Evolutionary conservation across 768 basidiomycete genomes (phyloP).

Genomic region (Glaciozyma antarctica): DNA sequence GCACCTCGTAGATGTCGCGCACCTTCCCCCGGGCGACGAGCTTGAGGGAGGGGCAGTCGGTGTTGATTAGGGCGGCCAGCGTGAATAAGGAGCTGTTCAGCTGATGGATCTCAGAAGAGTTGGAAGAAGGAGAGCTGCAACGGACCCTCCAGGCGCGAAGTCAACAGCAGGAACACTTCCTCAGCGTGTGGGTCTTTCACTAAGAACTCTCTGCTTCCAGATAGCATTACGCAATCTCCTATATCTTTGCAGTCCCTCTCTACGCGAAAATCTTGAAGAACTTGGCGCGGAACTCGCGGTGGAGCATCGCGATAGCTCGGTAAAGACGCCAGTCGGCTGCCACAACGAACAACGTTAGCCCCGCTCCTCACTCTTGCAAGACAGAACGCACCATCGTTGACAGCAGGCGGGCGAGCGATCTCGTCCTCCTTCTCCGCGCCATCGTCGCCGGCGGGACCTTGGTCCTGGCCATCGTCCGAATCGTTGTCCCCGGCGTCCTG

Average conservation of each 20-base stretch:
- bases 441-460: slow-evolving; percentile 29
- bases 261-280: neutral
- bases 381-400: slow-evolving; percentile 6
- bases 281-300: slow-evolving; percentile 12
- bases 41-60: slow-evolving; percentile 30
- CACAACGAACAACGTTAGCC: too few species aligned
- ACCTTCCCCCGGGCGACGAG: slow-evolving; percentile 88
- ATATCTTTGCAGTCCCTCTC: neutral
- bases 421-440: slow-evolving; percentile 26
- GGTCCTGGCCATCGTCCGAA: slow-evolving; percentile 33
- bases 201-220: too few species aligned
- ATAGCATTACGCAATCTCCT: too few species aligned
- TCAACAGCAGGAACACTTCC: too few species aligned
- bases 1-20: slow-evolving; percentile 80
- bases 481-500: slow-evolving; percentile 15
- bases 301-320: slow-evolving; percentile 17
- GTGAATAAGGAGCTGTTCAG: neutral
- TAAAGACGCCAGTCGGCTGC: slow-evolving; percentile 22
- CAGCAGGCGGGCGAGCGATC: slow-evolving; percentile 15
- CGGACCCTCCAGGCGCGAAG: too few species aligned
- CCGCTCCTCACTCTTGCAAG: too few species aligned
- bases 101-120: too few species aligned
- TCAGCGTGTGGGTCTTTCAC: too few species aligned
- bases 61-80: slow-evolving; percentile 11
- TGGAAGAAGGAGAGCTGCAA: too few species aligned